phyloP scores from a whole-genome alignment of 768 basidiomycete genomes.

The Suillus spraguei region DNA sequence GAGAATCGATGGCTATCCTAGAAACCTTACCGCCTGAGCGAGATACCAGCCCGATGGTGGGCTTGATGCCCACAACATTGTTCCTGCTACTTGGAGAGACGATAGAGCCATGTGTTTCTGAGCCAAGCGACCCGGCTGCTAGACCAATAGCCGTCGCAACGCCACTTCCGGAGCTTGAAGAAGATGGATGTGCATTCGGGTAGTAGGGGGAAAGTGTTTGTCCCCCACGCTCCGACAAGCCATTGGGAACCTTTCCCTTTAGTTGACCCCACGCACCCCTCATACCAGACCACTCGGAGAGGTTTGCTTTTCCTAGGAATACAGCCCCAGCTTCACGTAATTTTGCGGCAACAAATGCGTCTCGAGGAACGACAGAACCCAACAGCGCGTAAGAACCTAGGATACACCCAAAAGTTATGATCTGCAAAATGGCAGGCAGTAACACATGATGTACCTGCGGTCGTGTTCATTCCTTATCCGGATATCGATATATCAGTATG shows the following conservation, averaged over 20 bases:
- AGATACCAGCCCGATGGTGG: neutral
- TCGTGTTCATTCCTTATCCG: neutral
- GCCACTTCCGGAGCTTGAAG: slow-evolving; percentile 45
- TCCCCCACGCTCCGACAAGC: slow-evolving; percentile 50
- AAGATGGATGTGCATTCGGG: slow-evolving; percentile 42
- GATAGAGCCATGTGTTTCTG: slow-evolving; percentile 48
- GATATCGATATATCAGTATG: neutral
- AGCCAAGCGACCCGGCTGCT: neutral
- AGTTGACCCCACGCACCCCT: slow-evolving; percentile 20
- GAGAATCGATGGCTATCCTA: neutral
- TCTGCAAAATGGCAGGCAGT: neutral
- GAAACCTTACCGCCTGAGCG: neutral
- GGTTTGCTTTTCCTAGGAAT: slow-evolving; percentile 43
- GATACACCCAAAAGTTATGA: neutral
- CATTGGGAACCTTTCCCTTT: slow-evolving; percentile 35
- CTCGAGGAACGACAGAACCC: slow-evolving; percentile 18
- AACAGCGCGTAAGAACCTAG: slow-evolving; percentile 25
- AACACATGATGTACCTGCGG: neutral
- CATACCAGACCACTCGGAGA: slow-evolving; percentile 47
- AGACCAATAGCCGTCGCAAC: slow-evolving; percentile 17
- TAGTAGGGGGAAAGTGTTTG: slow-evolving; percentile 45
- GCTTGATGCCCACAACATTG: slow-evolving; percentile 31
- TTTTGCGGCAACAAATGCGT: slow-evolving; percentile 35
- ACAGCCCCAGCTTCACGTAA: slow-evolving; percentile 38
- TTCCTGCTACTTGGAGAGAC: slow-evolving; percentile 39